phyloP scores from a whole-genome alignment of 2,329 filamentous ascomycete genomes.

The Botrytis cinerea region DNA sequence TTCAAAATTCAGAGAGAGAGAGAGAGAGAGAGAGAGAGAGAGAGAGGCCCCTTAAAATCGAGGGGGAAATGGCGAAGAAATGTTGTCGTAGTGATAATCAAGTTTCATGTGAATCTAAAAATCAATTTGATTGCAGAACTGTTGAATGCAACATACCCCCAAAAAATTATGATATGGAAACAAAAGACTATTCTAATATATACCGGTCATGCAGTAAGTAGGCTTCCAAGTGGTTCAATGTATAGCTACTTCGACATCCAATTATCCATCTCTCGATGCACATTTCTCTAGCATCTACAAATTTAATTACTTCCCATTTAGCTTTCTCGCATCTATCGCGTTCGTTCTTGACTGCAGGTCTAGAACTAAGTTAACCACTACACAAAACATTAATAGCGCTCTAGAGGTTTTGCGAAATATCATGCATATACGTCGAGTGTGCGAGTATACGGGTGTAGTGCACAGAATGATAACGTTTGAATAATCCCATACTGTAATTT shows the following conservation, averaged over 20 bases:
- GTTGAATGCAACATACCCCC: not conserved
- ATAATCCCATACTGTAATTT: not conserved
- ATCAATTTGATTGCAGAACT: not conserved
- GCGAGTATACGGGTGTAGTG: not conserved
- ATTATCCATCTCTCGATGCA: not conserved
- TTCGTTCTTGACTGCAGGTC: no score
- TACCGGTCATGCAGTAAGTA: not conserved
- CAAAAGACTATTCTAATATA: not conserved
- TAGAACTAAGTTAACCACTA: no score
- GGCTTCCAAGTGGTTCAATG: not conserved
- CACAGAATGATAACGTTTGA: not conserved
- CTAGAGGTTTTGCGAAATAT: not conserved
- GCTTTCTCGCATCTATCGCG: no score
- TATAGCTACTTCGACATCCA: not conserved
- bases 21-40: no score
- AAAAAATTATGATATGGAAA: rapidly evolving
- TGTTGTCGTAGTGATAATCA: rapidly evolving
- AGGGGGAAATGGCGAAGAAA: not conserved
- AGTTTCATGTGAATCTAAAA: not conserved
- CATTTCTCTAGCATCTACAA: not conserved
- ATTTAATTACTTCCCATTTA: no score
- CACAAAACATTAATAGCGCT: not conserved
- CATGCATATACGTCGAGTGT: not conserved
- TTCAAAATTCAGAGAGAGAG: not conserved
- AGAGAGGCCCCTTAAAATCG: no score